Percentiles rank a stretch among this genome's conserved stretches.
These are phyloP conservation scores for Pseudogymnoascus sp. DNA, from an alignment of 2,329 filamentous ascomycete species.

Conservation along the genomic window DNA sequence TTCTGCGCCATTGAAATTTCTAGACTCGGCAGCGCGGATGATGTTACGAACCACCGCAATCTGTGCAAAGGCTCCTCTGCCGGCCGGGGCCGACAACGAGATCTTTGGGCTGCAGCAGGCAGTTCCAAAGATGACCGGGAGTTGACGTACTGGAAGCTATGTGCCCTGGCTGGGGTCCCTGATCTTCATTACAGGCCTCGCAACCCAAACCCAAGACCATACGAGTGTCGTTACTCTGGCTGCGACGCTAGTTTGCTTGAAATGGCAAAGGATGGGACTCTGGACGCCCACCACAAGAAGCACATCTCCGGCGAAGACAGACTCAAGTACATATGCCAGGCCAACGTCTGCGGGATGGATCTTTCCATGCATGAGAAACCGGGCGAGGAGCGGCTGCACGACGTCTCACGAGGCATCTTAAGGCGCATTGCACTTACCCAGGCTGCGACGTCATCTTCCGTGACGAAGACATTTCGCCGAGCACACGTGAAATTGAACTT, in stretches of 20 bases:
- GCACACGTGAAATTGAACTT: not conserved
- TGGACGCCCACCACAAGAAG: not conserved
- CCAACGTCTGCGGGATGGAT: not conserved
- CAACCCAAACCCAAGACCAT: not conserved
- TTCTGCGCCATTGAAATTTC: not conserved
- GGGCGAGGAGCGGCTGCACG: not conserved
- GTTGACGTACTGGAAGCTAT: not conserved
- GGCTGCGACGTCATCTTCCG: not conserved
- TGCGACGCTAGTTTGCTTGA: not conserved
- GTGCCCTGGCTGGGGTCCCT: not conserved
- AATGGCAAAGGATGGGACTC: not conserved
- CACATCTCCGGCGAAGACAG: not conserved
- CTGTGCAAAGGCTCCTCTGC: not conserved
- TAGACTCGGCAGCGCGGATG: constrained; percentile 1
- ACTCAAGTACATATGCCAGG: not conserved
- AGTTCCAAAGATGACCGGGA: not conserved
- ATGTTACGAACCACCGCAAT: constrained; percentile 5
- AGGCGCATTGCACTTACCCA: not conserved
- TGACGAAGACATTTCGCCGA: not conserved
- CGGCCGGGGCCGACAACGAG: not conserved
- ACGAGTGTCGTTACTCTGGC: not conserved
- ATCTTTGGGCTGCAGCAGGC: not conserved
- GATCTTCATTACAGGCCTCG: not conserved
- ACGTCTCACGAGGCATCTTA: not conserved
- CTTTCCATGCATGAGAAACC: not conserved